Evolutionary conservation across 768 basidiomycete genomes (phyloP).

Genomic region (Amanita rubescens): DNA sequence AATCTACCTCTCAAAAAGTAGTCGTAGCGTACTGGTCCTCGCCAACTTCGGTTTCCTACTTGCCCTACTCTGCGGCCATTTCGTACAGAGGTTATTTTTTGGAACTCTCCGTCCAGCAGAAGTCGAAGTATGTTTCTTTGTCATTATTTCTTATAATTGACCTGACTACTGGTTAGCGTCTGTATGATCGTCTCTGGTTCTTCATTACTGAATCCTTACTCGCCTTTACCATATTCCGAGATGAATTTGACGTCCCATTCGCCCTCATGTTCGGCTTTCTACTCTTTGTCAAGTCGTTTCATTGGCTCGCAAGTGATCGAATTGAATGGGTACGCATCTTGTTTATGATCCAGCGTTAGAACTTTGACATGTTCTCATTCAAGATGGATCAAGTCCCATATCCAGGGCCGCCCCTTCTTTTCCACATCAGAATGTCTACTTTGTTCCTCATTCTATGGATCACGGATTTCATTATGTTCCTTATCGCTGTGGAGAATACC

Average conservation of each 20-base stretch:
- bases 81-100: conserved; percentile 86
- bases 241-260: conserved; percentile 91
- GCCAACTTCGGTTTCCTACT: conserved; percentile 85
- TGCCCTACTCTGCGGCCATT: conserved; percentile 66
- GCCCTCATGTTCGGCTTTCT: conserved; percentile 92
- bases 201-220: conserved; percentile 95
- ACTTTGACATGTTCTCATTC: conserved; percentile 1
- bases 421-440: conserved; percentile 75
- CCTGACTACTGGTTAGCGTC: conserved; percentile 44
- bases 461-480: conserved; percentile 71
- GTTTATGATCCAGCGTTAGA: neutral
- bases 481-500: conserved; percentile 75
- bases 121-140: conserved; percentile 62
- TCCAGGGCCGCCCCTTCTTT: conserved; percentile 73
- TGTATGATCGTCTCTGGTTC: conserved; percentile 96
- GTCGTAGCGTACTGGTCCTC: conserved; percentile 86
- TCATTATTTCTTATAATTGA: neutral
- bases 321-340: conserved; percentile 80
- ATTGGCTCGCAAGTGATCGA: conserved; percentile 93
- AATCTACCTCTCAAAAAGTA: conserved; percentile 89
- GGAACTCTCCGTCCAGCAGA: conserved; percentile 82
- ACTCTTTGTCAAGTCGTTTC: conserved; percentile 93
- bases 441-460: conserved; percentile 71
- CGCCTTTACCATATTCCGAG: conserved; percentile 95
- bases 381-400: conserved; percentile 98